Evolutionary conservation across 169 alveolate genomes (phyloP), one percentile per base, ranked within the genome.

Genomic region (Eimeria maxima): DNA sequence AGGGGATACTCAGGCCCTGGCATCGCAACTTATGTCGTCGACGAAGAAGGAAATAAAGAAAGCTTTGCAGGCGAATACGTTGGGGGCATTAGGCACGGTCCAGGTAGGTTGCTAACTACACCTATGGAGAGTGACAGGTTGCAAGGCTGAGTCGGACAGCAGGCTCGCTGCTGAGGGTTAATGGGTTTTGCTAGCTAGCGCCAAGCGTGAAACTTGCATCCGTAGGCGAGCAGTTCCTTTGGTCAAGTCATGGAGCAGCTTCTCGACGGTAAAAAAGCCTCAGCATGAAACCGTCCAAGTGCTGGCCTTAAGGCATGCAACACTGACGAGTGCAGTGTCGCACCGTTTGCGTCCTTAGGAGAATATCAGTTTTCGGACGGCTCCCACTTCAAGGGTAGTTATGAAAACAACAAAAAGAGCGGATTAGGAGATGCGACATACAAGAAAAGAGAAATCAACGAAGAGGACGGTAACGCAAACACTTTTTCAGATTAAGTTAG

Each of bases 1-100:
- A 63, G 94, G 83, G 94, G 94, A 33, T 65, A 87, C 47, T 65
- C 94, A 87, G 94, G 94, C 83, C 83, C 94, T 13, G 94, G 94
- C 55, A 87, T 87, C 33, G 94, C 94, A 63, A 87, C 94, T 3
- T 87, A 87, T 45, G 63, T 60, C 50, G 83, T 87, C 33, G 94
- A 87, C 45, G 94, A 87, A 67, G 83, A 87, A 33, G 94, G 94
- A 65, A 87, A 24, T 44, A 87, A 81, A 60, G 94, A 87, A n/a
- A 60, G n/a, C 4, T 87, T 87, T 87, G 44, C 83, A 0, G 94
- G 94, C 44, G 83, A 87, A 87, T 87, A 87, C 18, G 69, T 87
- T n/a, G 80, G 78, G 38, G 94, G 94, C 42, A 87, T 87, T 22
- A 87, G 94, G 67, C 94, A 87, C n/a, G 94, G 94, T 18, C 53